Base-by-base conservation (phyloP, 129 eudicot species). In the Glebionis coronaria region DNA sequence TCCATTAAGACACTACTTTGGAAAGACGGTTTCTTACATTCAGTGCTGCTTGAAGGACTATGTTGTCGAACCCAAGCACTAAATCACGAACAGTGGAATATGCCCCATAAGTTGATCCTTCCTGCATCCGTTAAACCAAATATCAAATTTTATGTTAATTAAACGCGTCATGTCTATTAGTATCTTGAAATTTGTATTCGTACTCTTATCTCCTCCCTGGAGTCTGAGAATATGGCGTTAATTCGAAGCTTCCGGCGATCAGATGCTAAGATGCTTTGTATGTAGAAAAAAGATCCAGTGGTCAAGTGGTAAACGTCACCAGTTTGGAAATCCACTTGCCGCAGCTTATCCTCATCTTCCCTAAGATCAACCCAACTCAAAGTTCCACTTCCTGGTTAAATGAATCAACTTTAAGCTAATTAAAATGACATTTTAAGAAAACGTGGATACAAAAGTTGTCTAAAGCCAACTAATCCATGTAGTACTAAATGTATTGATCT, bases 1-100 rank as follows among this genome's bases (percentile, higher is more conserved):
- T n/a, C 1, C 40, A 49, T 3, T 15, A 71, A 16, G 11, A 18
- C 8, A 71, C 15, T 9, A 27, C 29, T 60, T 14, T 15, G 14
- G 4, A n/a, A n/a, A 14, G 7, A 5, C 19, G 0, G 15, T 27
- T 6, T 2, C 6, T 25, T 61, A 84, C 97, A 78, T 76, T 66
- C 38, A 92, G 86, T 56, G 95, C 85, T 44, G 89, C 95, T 69
- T 86, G 98, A 52, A 92, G 89, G 46, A 82, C 74, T 59, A 53
- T 74, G 75, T 69, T 78, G 73, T 86, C 96, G 47, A 92, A 88
- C 50, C 98, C 98, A 3, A 84, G 72, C 31, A 92, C 54, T 56
- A 88, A 60, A 65, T 88, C 98, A 21, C 77, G 72, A 57, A 92
- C 73, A 69, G 86, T 81, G 1, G 96, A 80, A 67, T 85, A 88